These are phyloP conservation scores for Striga hermonthica DNA, from an alignment of 305 asterid genomes.

Conservation along the genomic window DNA sequence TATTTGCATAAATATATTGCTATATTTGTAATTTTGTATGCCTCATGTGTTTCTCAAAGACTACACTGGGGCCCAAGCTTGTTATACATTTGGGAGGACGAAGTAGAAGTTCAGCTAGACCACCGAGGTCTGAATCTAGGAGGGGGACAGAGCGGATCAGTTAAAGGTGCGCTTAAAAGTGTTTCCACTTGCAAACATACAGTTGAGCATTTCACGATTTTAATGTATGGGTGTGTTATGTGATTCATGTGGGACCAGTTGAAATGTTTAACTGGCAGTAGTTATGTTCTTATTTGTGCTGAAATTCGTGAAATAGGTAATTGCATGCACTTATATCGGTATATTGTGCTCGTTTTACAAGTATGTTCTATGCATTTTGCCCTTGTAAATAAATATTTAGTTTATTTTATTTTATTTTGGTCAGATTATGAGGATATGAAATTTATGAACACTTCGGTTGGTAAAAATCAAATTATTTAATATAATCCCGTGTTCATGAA, in stretches of 20 bases:
- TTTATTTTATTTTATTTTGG: no score
- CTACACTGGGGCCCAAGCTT: conserved; percentile 67
- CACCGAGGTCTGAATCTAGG: conserved; percentile 60
- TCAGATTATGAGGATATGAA: conserved; percentile 13
- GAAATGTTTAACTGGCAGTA: conserved; percentile 1
- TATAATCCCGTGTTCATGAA: not conserved
- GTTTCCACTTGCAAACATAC: conserved; percentile 22
- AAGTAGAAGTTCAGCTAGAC: conserved; percentile 48
- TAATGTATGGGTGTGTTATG: conserved; percentile 2
- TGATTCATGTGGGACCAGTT: conserved; percentile 1
- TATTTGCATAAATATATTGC: no score
- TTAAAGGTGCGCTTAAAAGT: conserved; percentile 50
- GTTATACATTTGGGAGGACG: conserved; percentile 87
- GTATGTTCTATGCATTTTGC: not conserved
- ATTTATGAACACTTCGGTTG: not conserved
- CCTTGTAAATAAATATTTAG: not conserved
- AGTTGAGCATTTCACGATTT: not conserved
- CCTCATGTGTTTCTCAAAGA: conserved; percentile 45
- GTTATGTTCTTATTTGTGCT: not conserved
- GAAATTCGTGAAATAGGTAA: conserved; percentile 14
- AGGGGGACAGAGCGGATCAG: conserved; percentile 50
- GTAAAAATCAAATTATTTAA: not conserved
- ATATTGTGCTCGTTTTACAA: not conserved
- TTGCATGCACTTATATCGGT: not conserved
- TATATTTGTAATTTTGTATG: no score